Conservation (phyloP, 1,284 basidiomycete genomes). For the Cerioporus squamosus region DNA sequence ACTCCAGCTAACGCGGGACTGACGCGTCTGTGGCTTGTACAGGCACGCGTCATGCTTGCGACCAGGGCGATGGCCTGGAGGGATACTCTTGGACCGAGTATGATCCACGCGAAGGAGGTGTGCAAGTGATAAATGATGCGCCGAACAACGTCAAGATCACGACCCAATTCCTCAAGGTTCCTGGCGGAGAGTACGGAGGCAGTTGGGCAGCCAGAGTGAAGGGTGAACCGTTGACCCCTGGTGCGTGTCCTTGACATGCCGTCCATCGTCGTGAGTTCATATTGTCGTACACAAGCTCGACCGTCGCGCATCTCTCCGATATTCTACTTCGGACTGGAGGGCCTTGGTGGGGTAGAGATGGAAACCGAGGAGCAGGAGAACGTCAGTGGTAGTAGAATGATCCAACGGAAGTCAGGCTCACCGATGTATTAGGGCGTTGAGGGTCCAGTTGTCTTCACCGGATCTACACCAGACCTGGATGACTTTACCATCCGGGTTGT, state of each 20-base stretch:
- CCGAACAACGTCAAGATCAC: constrained; percentile 85
- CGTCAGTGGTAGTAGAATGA: constrained; percentile 45
- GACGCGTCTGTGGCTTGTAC: constrained; percentile 18
- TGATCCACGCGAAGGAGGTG: constrained; percentile 84
- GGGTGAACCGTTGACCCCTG: constrained; percentile 75
- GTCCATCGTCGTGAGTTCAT: neutral
- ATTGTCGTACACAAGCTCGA: constrained; percentile 38
- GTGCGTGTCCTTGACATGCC: constrained; percentile 45
- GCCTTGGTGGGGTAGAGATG: constrained; percentile 80
- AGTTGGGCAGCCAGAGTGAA: constrained; percentile 91
- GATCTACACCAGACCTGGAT: constrained; percentile 78
- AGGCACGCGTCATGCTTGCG: constrained; percentile 89
- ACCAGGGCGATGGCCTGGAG: constrained; percentile 82
- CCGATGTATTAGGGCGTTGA: constrained; percentile 62
- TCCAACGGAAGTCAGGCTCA: too few species aligned
- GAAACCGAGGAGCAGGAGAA: constrained; percentile 76
- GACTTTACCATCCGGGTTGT: constrained; percentile 81
- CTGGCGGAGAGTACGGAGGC: constrained; percentile 79
- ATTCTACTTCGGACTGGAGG: constrained; percentile 88
- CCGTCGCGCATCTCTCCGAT: constrained; percentile 75
- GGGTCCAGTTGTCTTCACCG: constrained; percentile 70
- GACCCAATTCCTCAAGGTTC: constrained; percentile 84
- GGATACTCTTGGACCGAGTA: constrained; percentile 89
- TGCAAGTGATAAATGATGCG: constrained; percentile 83
- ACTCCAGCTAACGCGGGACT: constrained; percentile 1